These are phyloP conservation scores for Rhizoctonia solani DNA, from an alignment of 1,284 basidiomycete species.

Conservation along the genomic window DNA sequence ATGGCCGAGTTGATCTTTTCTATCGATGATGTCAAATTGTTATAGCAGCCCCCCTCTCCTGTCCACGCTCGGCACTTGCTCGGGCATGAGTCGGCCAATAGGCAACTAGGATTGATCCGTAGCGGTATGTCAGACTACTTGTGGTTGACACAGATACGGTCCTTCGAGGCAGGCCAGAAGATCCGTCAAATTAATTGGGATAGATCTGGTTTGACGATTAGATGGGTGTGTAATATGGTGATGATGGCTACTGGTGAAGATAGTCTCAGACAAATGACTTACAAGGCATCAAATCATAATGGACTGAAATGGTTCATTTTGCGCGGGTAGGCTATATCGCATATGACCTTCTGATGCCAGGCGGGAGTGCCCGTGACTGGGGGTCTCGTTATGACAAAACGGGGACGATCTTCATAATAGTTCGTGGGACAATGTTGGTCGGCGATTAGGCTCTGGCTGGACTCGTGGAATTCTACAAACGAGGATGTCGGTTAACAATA, in stretches of 20 bases:
- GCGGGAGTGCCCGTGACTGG: background rate
- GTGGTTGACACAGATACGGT: conserved; percentile 2
- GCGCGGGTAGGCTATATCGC: background rate
- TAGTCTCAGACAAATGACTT: no score
- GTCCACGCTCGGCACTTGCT: background rate
- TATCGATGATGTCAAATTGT: background rate
- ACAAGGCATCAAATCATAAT: no score
- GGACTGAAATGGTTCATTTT: background rate
- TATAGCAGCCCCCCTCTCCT: background rate
- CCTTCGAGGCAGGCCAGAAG: background rate
- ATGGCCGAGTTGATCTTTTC: no score
- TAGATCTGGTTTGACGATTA: no score
- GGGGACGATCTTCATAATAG: background rate
- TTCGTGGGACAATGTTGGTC: background rate
- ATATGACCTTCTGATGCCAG: conserved; percentile 1
- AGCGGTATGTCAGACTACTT: background rate
- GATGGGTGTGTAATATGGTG: no score
- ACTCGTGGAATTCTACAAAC: conserved; percentile 1
- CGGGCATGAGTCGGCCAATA: conserved; percentile 3
- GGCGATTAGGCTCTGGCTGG: background rate
- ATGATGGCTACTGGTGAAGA: no score
- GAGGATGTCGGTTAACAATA: background rate
- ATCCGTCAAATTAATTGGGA: background rate
- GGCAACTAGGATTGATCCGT: conserved; percentile 13
- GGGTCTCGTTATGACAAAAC: background rate